Base-by-base conservation (phyloP, 1,139 yeast genomes). In the Saccharomyces uvarum region DNA sequence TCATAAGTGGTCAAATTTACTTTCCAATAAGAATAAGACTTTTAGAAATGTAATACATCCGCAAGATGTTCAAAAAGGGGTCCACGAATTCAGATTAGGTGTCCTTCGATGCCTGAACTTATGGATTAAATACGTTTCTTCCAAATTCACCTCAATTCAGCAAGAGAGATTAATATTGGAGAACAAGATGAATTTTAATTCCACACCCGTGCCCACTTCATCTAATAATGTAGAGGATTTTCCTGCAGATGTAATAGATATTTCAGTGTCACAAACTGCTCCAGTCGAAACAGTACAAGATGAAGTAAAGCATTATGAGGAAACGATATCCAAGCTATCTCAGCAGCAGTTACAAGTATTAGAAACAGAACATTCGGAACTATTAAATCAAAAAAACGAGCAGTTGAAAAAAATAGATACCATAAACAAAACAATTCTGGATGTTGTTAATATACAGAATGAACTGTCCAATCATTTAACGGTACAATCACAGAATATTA, bases 381-480 rank as follows among this genome's bases (percentile, higher is more conserved):
- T 91, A 38, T 69, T 90, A 16, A 73, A 77, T 53, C 68, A 80
- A 54, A 86, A 86, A 62, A 73, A 80, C 16, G 82, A 82, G 51
- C 95, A 90, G 61, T 72, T 91, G 48, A 80, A 82, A 54, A 82
- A 83, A 60, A 87, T 83, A 9, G 83, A 81, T 59, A 75, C 78
- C 58, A 81, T 93, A n/a, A 95, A 90, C 66, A 78, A 77, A 57
- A 82, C 96, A 2, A 83, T 91, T 74, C 72, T 84, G 53, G 97
- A 90, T 66, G 86, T 93, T 51, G 80, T 93, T 1, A 82, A 84
- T 54, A 71, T 93, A 59, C 96, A 90, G 65, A 77, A 85, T 32
- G 95, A 89, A 64, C 75, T 93, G 57, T 79, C 90, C 3, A 75
- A 84, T 52, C 96, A 91, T 65, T 74, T 93, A 53, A 83, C 83